These are phyloP conservation scores for Helenozyma rhizophorensis DNA, from an alignment of 805 yeast species.

Conservation along the genomic window DNA sequence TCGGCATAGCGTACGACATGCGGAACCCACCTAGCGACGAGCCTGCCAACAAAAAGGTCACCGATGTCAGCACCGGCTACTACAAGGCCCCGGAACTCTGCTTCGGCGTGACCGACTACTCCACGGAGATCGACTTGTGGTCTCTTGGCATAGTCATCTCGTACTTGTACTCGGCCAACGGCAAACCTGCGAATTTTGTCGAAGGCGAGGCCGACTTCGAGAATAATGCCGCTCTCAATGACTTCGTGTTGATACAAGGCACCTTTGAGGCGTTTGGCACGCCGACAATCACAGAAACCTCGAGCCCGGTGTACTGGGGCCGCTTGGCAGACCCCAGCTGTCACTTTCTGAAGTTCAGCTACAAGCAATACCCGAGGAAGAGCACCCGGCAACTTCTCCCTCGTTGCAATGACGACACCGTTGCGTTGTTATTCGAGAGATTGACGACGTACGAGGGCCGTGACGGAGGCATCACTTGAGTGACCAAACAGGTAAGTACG, in stretches of 20 bases:
- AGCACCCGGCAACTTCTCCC: constrained; percentile 31
- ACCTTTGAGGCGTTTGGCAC: constrained; percentile 61
- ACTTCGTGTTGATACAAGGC: constrained; percentile 52
- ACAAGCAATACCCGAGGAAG: constrained; percentile 11
- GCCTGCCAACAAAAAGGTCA: constrained; percentile 35
- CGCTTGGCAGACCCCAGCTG: constrained; percentile 27
- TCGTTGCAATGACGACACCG: constrained; percentile 17
- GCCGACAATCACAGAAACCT: constrained; percentile 34
- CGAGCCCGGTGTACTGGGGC: constrained; percentile 28
- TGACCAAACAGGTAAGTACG: too few relatives aligned
- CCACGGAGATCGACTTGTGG: constrained; percentile 65
- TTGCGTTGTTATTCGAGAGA: constrained; percentile 6
- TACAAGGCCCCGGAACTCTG: constrained; percentile 75
- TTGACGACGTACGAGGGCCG: constrained; percentile 10
- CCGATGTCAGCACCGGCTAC: constrained; percentile 62
- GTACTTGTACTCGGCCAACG: constrained; percentile 38
- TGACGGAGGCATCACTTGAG: not conserved
- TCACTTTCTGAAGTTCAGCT: constrained; percentile 27
- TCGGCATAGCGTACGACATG: constrained; percentile 48
- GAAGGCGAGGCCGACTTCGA: constrained; percentile 30
- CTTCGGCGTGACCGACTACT: constrained; percentile 54
- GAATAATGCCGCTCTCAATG: constrained; percentile 34
- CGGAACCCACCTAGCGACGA: constrained; percentile 29
- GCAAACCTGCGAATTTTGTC: constrained; percentile 30
- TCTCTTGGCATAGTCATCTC: constrained; percentile 59